A percentile compares a stretch with the other conserved stretches of the same genome.
Conservation (phyloP, 371 early-diverging fungal genomes). For the Mycotypha africana region DNA sequence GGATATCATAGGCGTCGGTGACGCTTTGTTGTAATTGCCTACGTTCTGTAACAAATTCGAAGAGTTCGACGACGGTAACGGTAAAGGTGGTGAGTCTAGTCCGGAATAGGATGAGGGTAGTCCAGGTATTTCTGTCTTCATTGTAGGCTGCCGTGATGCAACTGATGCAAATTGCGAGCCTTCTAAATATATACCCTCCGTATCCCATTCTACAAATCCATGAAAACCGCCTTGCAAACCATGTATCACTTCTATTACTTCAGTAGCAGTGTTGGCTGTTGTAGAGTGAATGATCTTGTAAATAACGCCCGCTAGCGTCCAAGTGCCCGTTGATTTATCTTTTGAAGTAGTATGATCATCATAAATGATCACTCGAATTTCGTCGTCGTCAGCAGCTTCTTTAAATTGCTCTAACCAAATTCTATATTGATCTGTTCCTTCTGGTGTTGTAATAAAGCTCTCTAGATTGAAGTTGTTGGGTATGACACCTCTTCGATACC, state of each 20-base stretch:
- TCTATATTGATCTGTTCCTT: slow-evolving; percentile 36
- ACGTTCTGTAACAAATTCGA: too few species aligned
- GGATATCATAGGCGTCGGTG: slow-evolving; percentile 21
- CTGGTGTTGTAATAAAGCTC: slow-evolving; percentile 56
- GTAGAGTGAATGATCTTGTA: too few species aligned
- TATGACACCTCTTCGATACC: slow-evolving; percentile 53
- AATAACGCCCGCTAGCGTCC: slow-evolving; percentile 14
- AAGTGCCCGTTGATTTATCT: slow-evolving; percentile 22
- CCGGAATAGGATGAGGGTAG: background rate
- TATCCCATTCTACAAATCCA: slow-evolving; percentile 31
- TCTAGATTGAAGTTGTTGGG: slow-evolving; percentile 56
- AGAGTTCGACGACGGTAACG: too few species aligned
- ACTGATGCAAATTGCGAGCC: background rate
- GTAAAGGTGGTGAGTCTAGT: slow-evolving; percentile 11
- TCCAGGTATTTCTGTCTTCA: background rate
- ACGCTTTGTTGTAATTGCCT: too few species aligned
- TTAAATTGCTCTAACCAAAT: slow-evolving; percentile 15
- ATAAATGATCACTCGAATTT: slow-evolving; percentile 32
- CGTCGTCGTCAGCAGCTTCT: slow-evolving; percentile 4
- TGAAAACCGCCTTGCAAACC: slow-evolving; percentile 48
- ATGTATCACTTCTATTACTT: too few species aligned
- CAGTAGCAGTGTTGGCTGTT: background rate
- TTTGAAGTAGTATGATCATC: slow-evolving; percentile 51
- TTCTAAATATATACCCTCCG: slow-evolving; percentile 1
- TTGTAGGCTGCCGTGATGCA: background rate